phyloP scores from a whole-genome alignment of 768 basidiomycete genomes.

The button mushroom (Agaricus bisporus) region DNA sequence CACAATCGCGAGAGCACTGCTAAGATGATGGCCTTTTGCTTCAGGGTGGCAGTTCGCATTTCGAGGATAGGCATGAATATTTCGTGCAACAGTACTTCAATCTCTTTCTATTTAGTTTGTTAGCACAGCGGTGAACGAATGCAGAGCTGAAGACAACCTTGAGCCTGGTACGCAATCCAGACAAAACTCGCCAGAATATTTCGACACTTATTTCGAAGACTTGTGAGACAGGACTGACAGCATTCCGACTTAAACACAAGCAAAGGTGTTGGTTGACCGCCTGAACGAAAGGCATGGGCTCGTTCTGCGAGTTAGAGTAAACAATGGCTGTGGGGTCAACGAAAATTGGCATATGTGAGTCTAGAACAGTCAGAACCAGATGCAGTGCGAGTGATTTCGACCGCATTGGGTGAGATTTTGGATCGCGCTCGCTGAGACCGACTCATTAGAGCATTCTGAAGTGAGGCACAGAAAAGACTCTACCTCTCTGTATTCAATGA shows the following conservation, averaged over 20 bases:
- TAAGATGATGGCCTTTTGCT: slow-evolving; percentile 91
- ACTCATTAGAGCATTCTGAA: slow-evolving; percentile 12
- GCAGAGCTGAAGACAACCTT: slow-evolving; percentile 53
- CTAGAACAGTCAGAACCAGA: slow-evolving; percentile 85
- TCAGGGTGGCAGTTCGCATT: slow-evolving; percentile 93
- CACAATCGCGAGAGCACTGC: slow-evolving; percentile 84
- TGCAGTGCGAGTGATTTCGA: slow-evolving; percentile 93
- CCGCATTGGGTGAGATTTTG: slow-evolving; percentile 95
- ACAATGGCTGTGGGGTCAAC: slow-evolving; percentile 87
- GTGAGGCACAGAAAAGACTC: slow-evolving; percentile 15
- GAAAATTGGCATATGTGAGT: slow-evolving; percentile 87
- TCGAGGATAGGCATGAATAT: slow-evolving; percentile 98
- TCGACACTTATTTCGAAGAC: slow-evolving; percentile 98
- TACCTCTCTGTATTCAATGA: slow-evolving; percentile 91
- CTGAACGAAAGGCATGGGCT: slow-evolving; percentile 86
- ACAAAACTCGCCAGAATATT: slow-evolving; percentile 96
- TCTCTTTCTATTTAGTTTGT: slow-evolving; percentile 75
- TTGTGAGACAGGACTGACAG: slow-evolving; percentile 90
- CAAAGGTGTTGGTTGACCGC: slow-evolving; percentile 96
- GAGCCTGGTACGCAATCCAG: slow-evolving; percentile 89
- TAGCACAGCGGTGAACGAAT: slow-evolving; percentile 10
- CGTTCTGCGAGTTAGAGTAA: slow-evolving; percentile 83
- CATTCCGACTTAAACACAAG: slow-evolving; percentile 87
- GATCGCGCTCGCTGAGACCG: slow-evolving; percentile 76
- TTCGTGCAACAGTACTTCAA: slow-evolving; percentile 96